Percentiles rank a stretch among this genome's conserved stretches.
phyloP scores from a whole-genome alignment of 73 alveolate genomes.

The Stentor coeruleus region DNA sequence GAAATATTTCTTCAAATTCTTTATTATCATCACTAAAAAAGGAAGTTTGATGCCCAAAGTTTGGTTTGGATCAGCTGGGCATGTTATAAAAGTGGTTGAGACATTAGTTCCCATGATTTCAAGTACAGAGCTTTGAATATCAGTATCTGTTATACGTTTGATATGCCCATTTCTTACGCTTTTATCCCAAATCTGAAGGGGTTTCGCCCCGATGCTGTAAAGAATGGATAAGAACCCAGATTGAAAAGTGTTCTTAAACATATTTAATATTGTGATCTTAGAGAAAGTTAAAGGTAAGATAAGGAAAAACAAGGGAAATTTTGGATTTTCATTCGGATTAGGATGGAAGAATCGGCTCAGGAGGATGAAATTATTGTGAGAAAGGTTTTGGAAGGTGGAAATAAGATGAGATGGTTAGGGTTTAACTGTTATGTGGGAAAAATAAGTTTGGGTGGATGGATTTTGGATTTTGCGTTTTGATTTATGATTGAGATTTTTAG shows the following conservation, averaged over 20 bases:
- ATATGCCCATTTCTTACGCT: conserved; percentile 95
- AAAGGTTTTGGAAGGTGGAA: no score
- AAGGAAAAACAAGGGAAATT: no score
- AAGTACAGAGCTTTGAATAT: conserved; percentile 90
- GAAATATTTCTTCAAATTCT: conserved; percentile 95
- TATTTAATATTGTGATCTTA: no score
- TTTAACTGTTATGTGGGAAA: no score
- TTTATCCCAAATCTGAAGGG: conserved; percentile 96
- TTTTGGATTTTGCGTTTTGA: no score
- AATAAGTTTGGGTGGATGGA: no score
- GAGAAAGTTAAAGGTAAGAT: no score
- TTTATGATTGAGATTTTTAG: no score
- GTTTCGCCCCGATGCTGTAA: conserved; percentile 88
- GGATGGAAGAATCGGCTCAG: no score
- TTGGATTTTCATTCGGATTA: no score
- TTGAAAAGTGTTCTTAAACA: conserved; percentile 10
- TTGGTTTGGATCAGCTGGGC: conserved; percentile 96
- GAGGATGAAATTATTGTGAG: no score
- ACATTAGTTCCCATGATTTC: conserved; percentile 98
- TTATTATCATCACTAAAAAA: conserved; percentile 93
- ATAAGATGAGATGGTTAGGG: no score
- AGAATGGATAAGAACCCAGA: conserved; percentile 83
- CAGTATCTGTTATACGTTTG: conserved; percentile 96
- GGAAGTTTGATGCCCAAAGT: conserved; percentile 96
- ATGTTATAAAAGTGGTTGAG: conserved; percentile 88